Conservation (phyloP, 257 asterid genomes). For the Thymus mandschuricus region DNA sequence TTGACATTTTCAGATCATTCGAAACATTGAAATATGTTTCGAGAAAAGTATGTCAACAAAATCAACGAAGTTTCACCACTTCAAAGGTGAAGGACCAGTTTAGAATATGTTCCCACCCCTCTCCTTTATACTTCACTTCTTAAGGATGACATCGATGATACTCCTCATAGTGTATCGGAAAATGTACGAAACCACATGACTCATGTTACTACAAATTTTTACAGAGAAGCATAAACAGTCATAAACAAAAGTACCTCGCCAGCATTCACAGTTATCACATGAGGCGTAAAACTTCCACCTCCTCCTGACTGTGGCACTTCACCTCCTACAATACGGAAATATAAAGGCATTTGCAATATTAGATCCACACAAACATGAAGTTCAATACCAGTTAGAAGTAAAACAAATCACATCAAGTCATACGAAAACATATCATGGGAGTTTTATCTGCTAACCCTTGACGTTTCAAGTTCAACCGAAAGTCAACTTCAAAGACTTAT, state of each 20-base stretch:
- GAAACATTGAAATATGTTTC: neutral
- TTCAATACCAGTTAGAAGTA: neutral
- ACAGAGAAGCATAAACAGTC: conserved; percentile 11
- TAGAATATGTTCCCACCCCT: neutral
- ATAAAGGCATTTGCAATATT: conserved; percentile 1
- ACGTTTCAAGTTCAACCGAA: neutral
- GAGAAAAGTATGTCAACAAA: too few relatives aligned
- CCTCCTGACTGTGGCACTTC: conserved; percentile 47
- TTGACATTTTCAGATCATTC: neutral
- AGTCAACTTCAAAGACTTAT: conserved; percentile 12
- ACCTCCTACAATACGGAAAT: conserved; percentile 44
- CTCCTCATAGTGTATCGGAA: neutral
- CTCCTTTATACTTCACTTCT: conserved; percentile 9
- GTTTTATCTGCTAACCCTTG: neutral
- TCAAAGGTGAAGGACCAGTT: neutral
- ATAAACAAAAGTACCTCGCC: conserved; percentile 64
- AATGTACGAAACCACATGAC: conserved; percentile 10
- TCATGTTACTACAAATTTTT: conserved; percentile 1
- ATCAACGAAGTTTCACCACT: neutral
- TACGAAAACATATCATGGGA: neutral
- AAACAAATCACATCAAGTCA: neutral
- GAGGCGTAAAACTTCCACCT: conserved; percentile 74
- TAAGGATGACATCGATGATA: neutral
- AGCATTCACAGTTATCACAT: conserved; percentile 66
- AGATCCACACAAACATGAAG: neutral